A percentile compares a stretch with the other conserved stretches of the same genome.
These are phyloP conservation scores for Debaryomyces sp. DNA, from an alignment of 1,139 yeast genomes.

Conservation along the genomic window DNA sequence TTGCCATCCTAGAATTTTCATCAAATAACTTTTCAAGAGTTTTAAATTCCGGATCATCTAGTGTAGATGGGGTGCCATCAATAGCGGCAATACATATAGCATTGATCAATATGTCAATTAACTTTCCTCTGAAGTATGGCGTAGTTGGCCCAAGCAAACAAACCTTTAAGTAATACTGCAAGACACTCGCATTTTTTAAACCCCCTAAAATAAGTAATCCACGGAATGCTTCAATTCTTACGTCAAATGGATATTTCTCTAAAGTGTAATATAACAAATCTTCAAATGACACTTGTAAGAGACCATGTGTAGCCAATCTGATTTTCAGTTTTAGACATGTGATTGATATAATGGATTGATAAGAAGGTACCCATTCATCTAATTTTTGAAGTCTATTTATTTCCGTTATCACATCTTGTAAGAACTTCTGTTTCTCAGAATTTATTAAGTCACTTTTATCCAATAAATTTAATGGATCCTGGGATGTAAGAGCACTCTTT, in stretches of 20 bases:
- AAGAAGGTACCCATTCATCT: constrained; percentile 87
- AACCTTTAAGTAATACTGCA: constrained; percentile 63
- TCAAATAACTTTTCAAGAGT: constrained; percentile 32
- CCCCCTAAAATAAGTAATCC: constrained; percentile 79
- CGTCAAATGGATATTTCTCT: constrained; percentile 49
- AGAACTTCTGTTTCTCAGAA: constrained; percentile 24
- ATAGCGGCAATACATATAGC: constrained; percentile 72
- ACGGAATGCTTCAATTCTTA: constrained; percentile 69
- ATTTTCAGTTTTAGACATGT: constrained; percentile 63
- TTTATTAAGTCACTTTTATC: constrained; percentile 8
- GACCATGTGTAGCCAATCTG: constrained; percentile 59
- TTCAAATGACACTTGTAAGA: constrained; percentile 52
- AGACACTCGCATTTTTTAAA: constrained; percentile 59
- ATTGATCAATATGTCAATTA: constrained; percentile 50
- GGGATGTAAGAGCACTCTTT: constrained; percentile 34
- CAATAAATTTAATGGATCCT: constrained; percentile 23
- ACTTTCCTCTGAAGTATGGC: constrained; percentile 50
- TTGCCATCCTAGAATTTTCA: constrained; percentile 15
- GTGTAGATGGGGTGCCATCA: constrained; percentile 54
- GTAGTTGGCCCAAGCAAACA: constrained; percentile 57
- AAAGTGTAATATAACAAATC: constrained; percentile 57
- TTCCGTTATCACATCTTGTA: constrained; percentile 40
- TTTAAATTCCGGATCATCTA: constrained; percentile 64
- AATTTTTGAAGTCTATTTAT: constrained; percentile 74
- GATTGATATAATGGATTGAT: constrained; percentile 58